A percentile compares a stretch with the other conserved stretches of the same genome.
Conservation (phyloP, 805 yeast species). For the Yarrowia sp. region DNA sequence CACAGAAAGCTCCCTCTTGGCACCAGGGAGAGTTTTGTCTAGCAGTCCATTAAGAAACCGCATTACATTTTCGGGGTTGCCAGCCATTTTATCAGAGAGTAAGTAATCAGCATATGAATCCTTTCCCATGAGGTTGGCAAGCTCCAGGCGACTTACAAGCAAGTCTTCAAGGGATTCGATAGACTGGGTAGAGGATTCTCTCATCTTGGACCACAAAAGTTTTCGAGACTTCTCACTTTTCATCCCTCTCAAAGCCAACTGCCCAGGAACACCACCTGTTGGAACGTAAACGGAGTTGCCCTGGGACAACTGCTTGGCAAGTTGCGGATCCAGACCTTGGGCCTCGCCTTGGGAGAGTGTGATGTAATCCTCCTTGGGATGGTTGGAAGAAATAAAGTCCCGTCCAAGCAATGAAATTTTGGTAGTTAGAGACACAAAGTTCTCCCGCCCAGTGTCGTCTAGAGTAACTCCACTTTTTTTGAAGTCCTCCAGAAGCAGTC, state of each 20-base stretch:
- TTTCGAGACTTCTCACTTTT: constrained; percentile 64
- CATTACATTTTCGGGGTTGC: constrained; percentile 74
- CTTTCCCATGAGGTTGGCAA: constrained; percentile 78
- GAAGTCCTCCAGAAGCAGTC: constrained; percentile 80
- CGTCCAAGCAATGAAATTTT: constrained; percentile 83
- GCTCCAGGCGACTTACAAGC: constrained; percentile 67
- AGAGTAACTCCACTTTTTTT: constrained; percentile 88
- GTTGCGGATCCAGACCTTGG: constrained; percentile 49
- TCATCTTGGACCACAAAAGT: constrained; percentile 75
- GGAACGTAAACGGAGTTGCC: constrained; percentile 54
- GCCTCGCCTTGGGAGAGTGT: constrained; percentile 45
- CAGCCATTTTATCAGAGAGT: constrained; percentile 88
- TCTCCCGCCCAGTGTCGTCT: constrained; percentile 65
- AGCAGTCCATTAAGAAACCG: constrained; percentile 71
- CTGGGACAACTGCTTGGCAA: constrained; percentile 44
- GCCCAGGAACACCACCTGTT: constrained; percentile 68
- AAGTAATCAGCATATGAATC: constrained; percentile 78
- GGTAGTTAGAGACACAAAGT: constrained; percentile 80
- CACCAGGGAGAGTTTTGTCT: constrained; percentile 58
- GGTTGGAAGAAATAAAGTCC: constrained; percentile 63
- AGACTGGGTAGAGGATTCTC: constrained; percentile 69
- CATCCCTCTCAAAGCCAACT: constrained; percentile 66
- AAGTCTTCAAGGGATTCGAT: constrained; percentile 64
- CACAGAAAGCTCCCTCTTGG: constrained; percentile 62
- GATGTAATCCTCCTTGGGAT: constrained; percentile 47